phyloP scores from a whole-genome alignment of 768 basidiomycete genomes.

The Guyanaporus albipodus region DNA sequence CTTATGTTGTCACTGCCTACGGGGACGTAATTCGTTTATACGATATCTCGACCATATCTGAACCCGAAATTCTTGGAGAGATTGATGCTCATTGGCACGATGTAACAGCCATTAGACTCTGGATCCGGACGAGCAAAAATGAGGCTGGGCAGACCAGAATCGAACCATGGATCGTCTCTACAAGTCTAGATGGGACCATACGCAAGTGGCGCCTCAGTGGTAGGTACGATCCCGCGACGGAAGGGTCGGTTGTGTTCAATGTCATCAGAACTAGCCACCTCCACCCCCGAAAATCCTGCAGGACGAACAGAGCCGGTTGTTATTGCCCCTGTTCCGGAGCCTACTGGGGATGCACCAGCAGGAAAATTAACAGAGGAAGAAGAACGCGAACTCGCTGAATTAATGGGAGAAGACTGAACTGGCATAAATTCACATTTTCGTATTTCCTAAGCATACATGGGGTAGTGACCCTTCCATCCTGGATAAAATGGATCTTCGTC shows the following conservation, averaged over 20 bases:
- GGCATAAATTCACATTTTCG: not conserved
- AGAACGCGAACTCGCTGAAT: constrained; percentile 81
- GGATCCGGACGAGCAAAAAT: constrained; percentile 52
- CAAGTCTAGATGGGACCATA: constrained; percentile 83
- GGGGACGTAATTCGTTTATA: constrained; percentile 82
- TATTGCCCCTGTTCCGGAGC: constrained; percentile 28
- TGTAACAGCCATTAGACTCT: constrained; percentile 69
- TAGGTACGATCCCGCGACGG: constrained; percentile 20
- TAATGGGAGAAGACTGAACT: constrained; percentile 45
- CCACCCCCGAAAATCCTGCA: constrained; percentile 21
- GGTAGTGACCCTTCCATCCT: constrained; percentile 36
- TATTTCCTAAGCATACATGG: constrained; percentile 10
- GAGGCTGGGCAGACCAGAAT: constrained; percentile 45
- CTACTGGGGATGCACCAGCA: constrained; percentile 28
- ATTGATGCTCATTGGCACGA: constrained; percentile 91
- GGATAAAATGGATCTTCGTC: constrained; percentile 52
- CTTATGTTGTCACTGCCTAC: constrained; percentile 76
- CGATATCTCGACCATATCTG: constrained; percentile 65
- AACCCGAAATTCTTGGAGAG: constrained; percentile 66
- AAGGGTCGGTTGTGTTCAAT: not conserved
- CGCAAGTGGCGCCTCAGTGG: constrained; percentile 79
- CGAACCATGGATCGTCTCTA: constrained; percentile 80
- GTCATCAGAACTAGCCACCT: constrained; percentile 25
- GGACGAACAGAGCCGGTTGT: constrained; percentile 15
- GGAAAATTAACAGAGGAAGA: constrained; percentile 76